phyloP scores from a whole-genome alignment of 2,329 filamentous ascomycete species.

The Sarocladium strictum region DNA sequence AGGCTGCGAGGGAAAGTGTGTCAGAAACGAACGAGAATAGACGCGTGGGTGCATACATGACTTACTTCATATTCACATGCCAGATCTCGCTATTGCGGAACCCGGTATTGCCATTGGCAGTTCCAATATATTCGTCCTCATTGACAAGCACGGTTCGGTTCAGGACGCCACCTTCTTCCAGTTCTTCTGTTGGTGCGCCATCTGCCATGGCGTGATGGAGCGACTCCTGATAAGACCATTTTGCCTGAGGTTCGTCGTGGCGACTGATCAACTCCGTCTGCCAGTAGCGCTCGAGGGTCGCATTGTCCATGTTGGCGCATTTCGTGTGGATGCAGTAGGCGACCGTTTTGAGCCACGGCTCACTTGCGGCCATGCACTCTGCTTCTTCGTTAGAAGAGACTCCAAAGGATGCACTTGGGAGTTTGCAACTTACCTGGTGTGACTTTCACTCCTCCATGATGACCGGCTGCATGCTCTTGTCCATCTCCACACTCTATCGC shows the following conservation, averaged over 20 bases:
- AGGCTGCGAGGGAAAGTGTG: neutral
- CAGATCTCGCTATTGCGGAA: slow-evolving; percentile 12
- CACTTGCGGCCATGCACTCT: slow-evolving; percentile 16
- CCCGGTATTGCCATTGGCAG: slow-evolving; percentile 11
- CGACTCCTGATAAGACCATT: slow-evolving; percentile 13
- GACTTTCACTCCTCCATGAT: neutral
- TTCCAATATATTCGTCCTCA: slow-evolving; percentile 11
- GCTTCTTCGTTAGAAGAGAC: neutral
- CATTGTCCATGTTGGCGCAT: slow-evolving; percentile 10
- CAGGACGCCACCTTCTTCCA: slow-evolving; percentile 2
- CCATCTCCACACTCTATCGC: slow-evolving; percentile 10
- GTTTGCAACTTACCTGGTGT: neutral
- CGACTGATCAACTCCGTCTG: slow-evolving; percentile 14
- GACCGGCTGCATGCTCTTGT: slow-evolving; percentile 8
- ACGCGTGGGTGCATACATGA: too few relatives aligned
- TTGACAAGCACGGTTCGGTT: slow-evolving; percentile 13
- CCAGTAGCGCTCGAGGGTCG: slow-evolving; percentile 16
- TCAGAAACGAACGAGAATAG: too few relatives aligned
- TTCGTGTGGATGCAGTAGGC: slow-evolving; percentile 17
- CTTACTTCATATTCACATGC: slow-evolving; percentile 11
- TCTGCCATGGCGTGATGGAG: neutral
- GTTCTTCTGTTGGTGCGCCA: neutral
- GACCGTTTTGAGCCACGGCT: slow-evolving; percentile 16
- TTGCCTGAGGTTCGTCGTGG: slow-evolving; percentile 12
- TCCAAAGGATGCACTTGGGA: neutral